phyloP scores from a whole-genome alignment of 768 basidiomycete species.

The Auricularia sp. region DNA sequence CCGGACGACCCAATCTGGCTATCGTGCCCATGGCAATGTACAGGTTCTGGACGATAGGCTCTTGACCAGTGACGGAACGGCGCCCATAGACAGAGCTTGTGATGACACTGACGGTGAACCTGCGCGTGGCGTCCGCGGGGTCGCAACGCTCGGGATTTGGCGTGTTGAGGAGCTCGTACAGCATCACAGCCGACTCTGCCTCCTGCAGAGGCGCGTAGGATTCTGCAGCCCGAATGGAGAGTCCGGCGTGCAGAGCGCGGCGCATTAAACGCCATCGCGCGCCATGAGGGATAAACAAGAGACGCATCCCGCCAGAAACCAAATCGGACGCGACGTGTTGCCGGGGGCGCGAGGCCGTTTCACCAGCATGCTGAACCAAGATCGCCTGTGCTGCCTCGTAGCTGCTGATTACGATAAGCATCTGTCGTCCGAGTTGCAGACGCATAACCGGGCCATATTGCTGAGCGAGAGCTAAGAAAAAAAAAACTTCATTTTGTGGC shows the following conservation, averaged over 20 bases:
- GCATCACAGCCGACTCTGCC: conserved; percentile 25
- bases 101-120: background rate
- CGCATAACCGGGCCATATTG: background rate
- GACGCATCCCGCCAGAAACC: background rate
- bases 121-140: background rate
- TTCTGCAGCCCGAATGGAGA: conserved; percentile 42
- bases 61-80: background rate
- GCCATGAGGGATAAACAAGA: background rate
- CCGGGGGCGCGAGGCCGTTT: background rate
- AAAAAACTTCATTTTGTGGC: too few species aligned
- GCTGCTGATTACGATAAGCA: background rate
- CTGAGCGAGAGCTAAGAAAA: background rate
- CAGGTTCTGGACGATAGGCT: background rate
- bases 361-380: background rate
- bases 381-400: background rate
- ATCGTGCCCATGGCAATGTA: background rate
- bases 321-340: background rate
- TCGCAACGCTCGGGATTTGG: background rate
- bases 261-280: background rate
- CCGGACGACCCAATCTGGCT: conserved; percentile 16
- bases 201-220: conserved; percentile 42
- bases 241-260: conserved; percentile 50
- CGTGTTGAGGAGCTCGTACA: conserved; percentile 15
- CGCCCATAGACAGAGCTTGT: background rate
- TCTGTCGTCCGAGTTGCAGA: background rate